Evolutionary conservation across 2,329 filamentous ascomycete species (phyloP).

Genomic region (Colletotrichum chlorophyti): DNA sequence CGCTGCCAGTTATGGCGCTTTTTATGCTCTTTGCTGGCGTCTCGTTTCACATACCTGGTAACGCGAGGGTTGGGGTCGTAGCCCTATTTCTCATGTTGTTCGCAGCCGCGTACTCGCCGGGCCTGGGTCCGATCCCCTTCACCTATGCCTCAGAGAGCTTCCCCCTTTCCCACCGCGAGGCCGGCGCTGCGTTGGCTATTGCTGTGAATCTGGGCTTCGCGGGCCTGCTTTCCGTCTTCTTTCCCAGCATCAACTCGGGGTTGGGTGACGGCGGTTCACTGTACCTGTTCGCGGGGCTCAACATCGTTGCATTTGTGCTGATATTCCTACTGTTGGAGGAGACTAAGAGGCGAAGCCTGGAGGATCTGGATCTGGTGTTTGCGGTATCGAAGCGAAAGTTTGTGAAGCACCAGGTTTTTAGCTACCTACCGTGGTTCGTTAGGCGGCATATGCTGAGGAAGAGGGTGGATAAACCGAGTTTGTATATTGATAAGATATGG

Average conservation of each 20-base stretch:
- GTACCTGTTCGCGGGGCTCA: constrained; percentile 54
- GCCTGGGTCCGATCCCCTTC: constrained; percentile 54
- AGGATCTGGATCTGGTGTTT: constrained; percentile 49
- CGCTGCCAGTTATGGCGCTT: constrained; percentile 50
- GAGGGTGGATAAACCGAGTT: constrained; percentile 34
- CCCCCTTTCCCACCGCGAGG: constrained; percentile 55
- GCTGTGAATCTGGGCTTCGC: constrained; percentile 55
- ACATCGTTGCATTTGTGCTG: constrained; percentile 51
- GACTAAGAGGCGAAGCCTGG: constrained; percentile 47
- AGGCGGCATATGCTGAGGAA: constrained; percentile 34
- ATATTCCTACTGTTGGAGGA: constrained; percentile 53
- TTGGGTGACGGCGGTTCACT: constrained; percentile 43
- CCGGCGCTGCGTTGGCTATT: constrained; percentile 56
- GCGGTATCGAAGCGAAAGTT: constrained; percentile 46
- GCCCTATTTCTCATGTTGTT: constrained; percentile 49
- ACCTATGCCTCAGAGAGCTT: constrained; percentile 59
- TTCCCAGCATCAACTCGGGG: constrained; percentile 38
- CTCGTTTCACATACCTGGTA: constrained; percentile 36
- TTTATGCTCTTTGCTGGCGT: constrained; percentile 47
- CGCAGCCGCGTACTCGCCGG: constrained; percentile 49
- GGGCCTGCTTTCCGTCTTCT: constrained; percentile 51
- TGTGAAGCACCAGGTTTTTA: constrained; percentile 41
- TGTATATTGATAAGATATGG: constrained; percentile 43
- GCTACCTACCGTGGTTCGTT: constrained; percentile 45
- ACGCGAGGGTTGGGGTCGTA: constrained; percentile 37